Base-by-base conservation (phyloP, 164 flowering plant genomes). In the Tetracentron sinense region DNA sequence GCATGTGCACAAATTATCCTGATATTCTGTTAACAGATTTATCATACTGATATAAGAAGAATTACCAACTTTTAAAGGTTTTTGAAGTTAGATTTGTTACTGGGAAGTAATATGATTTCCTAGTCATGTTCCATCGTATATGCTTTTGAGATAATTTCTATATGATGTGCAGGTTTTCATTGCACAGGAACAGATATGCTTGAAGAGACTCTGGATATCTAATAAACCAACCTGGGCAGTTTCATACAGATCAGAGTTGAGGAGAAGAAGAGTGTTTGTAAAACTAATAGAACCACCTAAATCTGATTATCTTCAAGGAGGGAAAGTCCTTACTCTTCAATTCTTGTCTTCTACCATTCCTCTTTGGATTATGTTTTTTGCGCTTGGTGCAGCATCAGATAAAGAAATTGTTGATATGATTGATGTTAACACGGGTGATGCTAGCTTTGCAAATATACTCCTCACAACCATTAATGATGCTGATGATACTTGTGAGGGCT, bases 111-210 rank as follows among this genome's bases (percentile, higher is more conserved):
- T 46, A 7, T 58, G 23, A 25, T 42, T 38, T 22, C 25, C 4
- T 6, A 15, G 25, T n/a, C 26, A 14, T 16, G 7, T 58, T 42
- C 16, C 29, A 42, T 6, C n/a, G n/a, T n/a, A n/a, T n/a, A n/a
- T n/a, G n/a, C n/a, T n/a, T 38, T 8, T 38, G 44, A 3, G 54
- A 21, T 42, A 59, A 42, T 26, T 6, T 35, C 21, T 47, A 31
- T 58, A 16, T 58, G 26, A 33, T 66, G 47, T 52, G 75, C 83
- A 93, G 98, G 68, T 78, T 5, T 89, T 94, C 62, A 78, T 94
- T 66, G 98, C 98, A 20, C 98, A 94, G 71, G 98, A 91, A 61
- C 92, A 86, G 63, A 72, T 80, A 26, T 85, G 89, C 64, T 47
- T 80, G 71, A 87, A 55, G 53, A 82, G 96, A 65, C 83, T 94